These are phyloP conservation scores for Thermothielavioides terrestris DNA, from an alignment of 495 filamentous ascomycete genomes.

Conservation along the genomic window DNA sequence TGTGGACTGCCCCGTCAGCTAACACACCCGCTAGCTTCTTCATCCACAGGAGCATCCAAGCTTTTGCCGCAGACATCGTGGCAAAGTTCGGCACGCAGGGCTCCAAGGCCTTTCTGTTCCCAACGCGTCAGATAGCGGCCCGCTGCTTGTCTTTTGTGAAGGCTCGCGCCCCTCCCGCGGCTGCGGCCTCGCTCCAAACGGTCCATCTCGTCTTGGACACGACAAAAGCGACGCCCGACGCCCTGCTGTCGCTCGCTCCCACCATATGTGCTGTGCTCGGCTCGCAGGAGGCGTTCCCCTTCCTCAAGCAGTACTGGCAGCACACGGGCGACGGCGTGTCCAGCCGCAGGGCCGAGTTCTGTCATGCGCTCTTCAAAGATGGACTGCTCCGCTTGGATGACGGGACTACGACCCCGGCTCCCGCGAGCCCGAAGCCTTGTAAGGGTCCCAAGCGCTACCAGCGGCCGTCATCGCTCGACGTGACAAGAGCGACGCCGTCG, in stretches of 20 bases:
- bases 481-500: slow-evolving; percentile 6
- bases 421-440: slow-evolving; percentile 34
- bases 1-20: background rate
- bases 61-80: slow-evolving; percentile 61
- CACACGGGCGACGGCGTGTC: slow-evolving; percentile 93
- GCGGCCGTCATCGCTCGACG: slow-evolving; percentile 46
- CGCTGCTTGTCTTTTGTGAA: slow-evolving; percentile 66
- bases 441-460: slow-evolving; percentile 70
- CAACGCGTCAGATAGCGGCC: slow-evolving; percentile 54
- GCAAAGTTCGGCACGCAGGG: slow-evolving; percentile 49
- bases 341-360: slow-evolving; percentile 85
- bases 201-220: slow-evolving; percentile 56
- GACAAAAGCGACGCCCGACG: slow-evolving; percentile 40
- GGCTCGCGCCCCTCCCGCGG: slow-evolving; percentile 42
- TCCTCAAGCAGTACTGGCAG: slow-evolving; percentile 91
- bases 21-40: slow-evolving; percentile 59
- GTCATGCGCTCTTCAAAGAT: slow-evolving; percentile 61
- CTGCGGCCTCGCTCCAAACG: slow-evolving; percentile 47
- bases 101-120: slow-evolving; percentile 73
- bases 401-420: slow-evolving; percentile 8
- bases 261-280: slow-evolving; percentile 65
- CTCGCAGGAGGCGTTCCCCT: slow-evolving; percentile 50
- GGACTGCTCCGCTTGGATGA: slow-evolving; percentile 54
- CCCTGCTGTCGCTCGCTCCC: slow-evolving; percentile 31
- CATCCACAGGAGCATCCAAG: slow-evolving; percentile 73